phyloP scores from a whole-genome alignment of 208 protist genomes.

The Leishmania guyanensis region DNA sequence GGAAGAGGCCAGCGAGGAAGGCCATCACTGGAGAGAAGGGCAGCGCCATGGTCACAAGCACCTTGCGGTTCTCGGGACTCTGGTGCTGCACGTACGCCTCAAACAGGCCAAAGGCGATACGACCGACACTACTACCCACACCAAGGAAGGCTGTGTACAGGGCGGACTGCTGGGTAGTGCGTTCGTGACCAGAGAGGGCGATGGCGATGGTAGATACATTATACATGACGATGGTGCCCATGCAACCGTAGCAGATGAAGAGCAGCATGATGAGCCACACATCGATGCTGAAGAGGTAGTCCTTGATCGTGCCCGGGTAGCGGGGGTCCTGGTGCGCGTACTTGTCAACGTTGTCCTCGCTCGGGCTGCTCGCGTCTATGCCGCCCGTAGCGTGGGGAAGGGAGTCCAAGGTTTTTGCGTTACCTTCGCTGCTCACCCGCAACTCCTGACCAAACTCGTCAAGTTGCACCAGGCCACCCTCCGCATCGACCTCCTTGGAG shows the following conservation, averaged over 20 bases:
- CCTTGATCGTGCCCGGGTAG: conserved; percentile 47
- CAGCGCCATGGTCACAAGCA: conserved; percentile 57
- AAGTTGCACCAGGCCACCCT: not conserved
- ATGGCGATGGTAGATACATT: conserved; percentile 68
- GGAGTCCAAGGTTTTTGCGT: not conserved
- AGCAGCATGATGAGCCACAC: conserved; percentile 60
- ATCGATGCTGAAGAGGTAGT: conserved; percentile 40
- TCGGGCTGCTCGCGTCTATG: not conserved
- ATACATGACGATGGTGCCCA: conserved; percentile 69
- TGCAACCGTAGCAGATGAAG: conserved; percentile 54
- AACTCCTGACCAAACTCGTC: conserved; percentile 4
- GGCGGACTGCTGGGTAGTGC: conserved; percentile 36
- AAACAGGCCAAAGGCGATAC: conserved; percentile 62
- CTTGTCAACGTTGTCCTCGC: conserved; percentile 9
- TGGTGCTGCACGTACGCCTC: conserved; percentile 73
- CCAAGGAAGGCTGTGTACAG: conserved; percentile 77
- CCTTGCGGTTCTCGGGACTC: conserved; percentile 36
- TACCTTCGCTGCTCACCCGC: conserved; percentile 6
- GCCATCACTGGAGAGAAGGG: conserved; percentile 51
- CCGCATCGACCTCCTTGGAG: not conserved
- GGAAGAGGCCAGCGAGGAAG: conserved; percentile 45
- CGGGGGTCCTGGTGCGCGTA: conserved; percentile 49
- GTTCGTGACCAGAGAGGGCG: conserved; percentile 41
- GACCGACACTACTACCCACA: conserved; percentile 57
- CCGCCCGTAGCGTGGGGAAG: not conserved